Percentiles rank a stretch among this genome's conserved stretches.
Evolutionary conservation across 257 asterid genomes (phyloP).

Genomic region (Solanum paucissectum): DNA sequence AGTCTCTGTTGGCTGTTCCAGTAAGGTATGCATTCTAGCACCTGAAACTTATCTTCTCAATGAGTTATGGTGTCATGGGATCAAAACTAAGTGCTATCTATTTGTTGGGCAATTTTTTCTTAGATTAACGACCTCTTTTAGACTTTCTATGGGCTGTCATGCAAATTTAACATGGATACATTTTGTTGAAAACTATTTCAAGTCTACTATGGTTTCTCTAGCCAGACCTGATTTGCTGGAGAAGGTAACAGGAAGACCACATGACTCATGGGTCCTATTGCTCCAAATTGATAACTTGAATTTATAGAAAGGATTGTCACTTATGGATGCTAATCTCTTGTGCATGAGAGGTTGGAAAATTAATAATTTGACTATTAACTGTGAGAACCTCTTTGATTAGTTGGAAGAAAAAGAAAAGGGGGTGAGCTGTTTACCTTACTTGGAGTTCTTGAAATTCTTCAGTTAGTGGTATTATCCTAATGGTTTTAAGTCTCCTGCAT

Average conservation of each 20-base stretch:
- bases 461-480: neutral
- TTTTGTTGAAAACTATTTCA: neutral
- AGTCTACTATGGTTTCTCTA: neutral
- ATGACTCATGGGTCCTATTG: neutral
- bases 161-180: neutral
- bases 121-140: neutral
- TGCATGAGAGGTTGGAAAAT: neutral
- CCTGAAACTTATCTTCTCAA: neutral
- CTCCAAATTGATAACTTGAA: neutral
- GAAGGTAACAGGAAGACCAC: neutral
- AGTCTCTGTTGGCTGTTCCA: slow-evolving; percentile 86
- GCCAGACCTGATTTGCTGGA: neutral
- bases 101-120: neutral
- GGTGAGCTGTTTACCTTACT: neutral
- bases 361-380: neutral
- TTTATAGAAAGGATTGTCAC: neutral
- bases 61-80: neutral
- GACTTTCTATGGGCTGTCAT: neutral
- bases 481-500: neutral
- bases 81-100: neutral
- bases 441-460: neutral
- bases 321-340: neutral
- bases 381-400: neutral
- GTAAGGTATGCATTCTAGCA: slow-evolving; percentile 42
- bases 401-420: neutral